These are phyloP conservation scores for Malus sylvestris DNA, from an alignment of 306 rosid species.

Conservation along the genomic window DNA sequence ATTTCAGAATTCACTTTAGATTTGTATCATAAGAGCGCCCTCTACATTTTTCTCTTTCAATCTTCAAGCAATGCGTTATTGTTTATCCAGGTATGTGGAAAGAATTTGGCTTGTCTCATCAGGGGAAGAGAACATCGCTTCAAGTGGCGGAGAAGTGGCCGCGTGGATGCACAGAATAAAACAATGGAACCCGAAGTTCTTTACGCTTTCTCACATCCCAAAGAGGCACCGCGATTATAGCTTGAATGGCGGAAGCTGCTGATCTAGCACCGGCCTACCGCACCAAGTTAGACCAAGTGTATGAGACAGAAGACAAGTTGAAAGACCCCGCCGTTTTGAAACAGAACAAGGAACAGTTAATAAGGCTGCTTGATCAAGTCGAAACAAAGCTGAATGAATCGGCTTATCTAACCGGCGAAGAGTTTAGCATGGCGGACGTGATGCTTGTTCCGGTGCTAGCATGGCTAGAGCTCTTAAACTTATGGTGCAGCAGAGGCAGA, in stretches of 20 bases:
- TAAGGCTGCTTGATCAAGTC: slow-evolving; percentile 60
- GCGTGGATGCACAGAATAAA: slow-evolving; percentile 92
- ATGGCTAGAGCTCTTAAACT: too few relatives aligned
- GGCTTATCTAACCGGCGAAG: slow-evolving; percentile 60
- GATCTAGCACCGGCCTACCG: slow-evolving; percentile 85
- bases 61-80: not conserved
- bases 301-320: slow-evolving; percentile 72
- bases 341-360: slow-evolving; percentile 53
- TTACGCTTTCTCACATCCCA: slow-evolving; percentile 68
- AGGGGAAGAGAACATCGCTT: slow-evolving; percentile 34
- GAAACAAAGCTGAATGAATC: slow-evolving; percentile 59
- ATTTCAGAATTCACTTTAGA: not conserved
- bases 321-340: slow-evolving; percentile 43
- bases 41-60: not conserved
- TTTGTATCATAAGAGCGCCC: not conserved
- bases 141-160: slow-evolving; percentile 49
- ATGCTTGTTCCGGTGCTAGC: too few relatives aligned
- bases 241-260: slow-evolving; percentile 85
- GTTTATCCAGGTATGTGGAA: slow-evolving; percentile 72
- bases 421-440: slow-evolving; percentile 20
- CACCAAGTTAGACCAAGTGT: slow-evolving; percentile 65
- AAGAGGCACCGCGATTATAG: slow-evolving; percentile 57
- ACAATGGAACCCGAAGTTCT: slow-evolving; percentile 75
- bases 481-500: not conserved
- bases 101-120: slow-evolving; percentile 74